Evolutionary conservation across 2,329 filamentous ascomycete genomes (phyloP), one percentile per base, ranked within the genome.

Genomic region (Plectosphaerella cucumerina): DNA sequence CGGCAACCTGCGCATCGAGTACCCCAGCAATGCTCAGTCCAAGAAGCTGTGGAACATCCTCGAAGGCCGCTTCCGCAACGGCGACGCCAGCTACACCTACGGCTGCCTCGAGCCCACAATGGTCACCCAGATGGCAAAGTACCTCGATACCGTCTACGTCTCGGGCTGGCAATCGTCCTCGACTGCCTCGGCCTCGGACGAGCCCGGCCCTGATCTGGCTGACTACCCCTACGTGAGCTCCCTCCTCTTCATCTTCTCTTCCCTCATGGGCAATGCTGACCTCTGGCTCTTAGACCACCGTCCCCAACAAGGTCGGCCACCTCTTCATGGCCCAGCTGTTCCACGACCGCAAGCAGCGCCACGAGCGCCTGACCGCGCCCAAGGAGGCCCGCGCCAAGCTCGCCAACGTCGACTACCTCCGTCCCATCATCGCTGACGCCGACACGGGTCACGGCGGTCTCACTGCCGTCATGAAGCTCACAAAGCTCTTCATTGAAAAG

Each of bases 41-140:
- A 97, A 97, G 81, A 99, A 99, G 82, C 79, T 97, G 48, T 99
- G 92, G 92, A 80, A 80, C 39, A 92, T 92, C 56, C 77, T 99
- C 34, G 94, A 99, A 75, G 73, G 78, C 35, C 86, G 91, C 59
- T 99, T 94, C 78, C 60, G 96, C 89, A 88, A 81, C 65, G 84
- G 84, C 62, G 88, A 94, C 65, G 89, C 89, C 45, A 95, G 90
- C 72, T 96, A 87, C 76, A 99, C 94, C 52, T 99, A 97, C 67
- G 94, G 94, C 64, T 97, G 94, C 74, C 80, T 99, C 58, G 94
- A 99, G 67, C 94, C 94, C 11, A 96, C 96, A 51, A 97, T 97
- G 89, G 82, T 99, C 68, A 97, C 94, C 23, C 94, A 99, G 72
- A 99, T 99, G 94, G 93, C 93, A 62, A 96, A 97, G 74, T 97